These are phyloP conservation scores for Extremus antarcticus DNA, from an alignment of 495 filamentous ascomycete genomes.

Conservation along the genomic window DNA sequence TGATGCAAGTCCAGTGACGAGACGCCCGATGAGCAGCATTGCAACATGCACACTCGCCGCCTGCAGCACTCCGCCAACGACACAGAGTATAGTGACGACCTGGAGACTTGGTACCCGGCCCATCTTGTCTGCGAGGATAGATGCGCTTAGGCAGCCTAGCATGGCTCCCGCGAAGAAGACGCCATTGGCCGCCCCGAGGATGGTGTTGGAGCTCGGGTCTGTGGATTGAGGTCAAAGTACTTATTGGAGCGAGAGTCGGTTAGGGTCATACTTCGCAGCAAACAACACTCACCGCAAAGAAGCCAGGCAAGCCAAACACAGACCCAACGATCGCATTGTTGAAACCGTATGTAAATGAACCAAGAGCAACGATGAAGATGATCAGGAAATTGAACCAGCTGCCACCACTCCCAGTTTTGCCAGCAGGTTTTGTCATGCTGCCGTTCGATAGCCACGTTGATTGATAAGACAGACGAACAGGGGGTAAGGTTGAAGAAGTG, in stretches of 20 bases:
- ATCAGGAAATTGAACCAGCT: constrained; percentile 11
- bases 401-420: background rate
- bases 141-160: background rate
- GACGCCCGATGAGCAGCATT: constrained; percentile 10
- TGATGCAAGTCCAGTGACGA: constrained; percentile 6
- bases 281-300: constrained; percentile 3
- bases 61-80: constrained; percentile 7
- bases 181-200: constrained; percentile 9
- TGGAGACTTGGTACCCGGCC: background rate
- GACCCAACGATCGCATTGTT: constrained; percentile 17
- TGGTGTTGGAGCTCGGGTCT: background rate
- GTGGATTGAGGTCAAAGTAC: constrained; percentile 12
- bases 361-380: constrained; percentile 17
- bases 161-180: constrained; percentile 2
- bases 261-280: background rate
- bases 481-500: background rate
- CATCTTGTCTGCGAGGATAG: background rate
- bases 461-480: background rate
- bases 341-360: constrained; percentile 20
- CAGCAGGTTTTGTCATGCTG: background rate
- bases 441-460: background rate
- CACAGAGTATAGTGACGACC: background rate
- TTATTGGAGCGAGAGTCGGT: background rate
- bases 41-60: constrained; percentile 8
- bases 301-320: constrained; percentile 14